Base-by-base conservation (phyloP, 768 basidiomycete species). In the Exidia glandulosa region DNA sequence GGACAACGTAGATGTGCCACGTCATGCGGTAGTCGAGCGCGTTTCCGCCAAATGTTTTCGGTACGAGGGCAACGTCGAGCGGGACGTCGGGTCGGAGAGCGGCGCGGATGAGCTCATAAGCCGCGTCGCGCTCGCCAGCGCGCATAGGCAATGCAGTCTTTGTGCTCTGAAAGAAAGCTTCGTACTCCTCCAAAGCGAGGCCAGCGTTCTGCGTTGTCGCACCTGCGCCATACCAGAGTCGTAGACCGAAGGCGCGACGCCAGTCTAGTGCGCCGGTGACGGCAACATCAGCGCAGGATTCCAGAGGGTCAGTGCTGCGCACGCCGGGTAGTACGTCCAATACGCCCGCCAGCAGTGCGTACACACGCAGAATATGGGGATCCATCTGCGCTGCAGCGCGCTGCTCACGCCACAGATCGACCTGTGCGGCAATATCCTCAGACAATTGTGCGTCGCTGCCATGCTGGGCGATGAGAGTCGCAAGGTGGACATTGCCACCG, bases 1-100 rank as follows among this genome's bases (percentile, higher is more conserved):
- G 75, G 33, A 98, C 75, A 59, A 93, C 81, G 70, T 95, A 97
- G 33, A 97, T 68, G 72, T 97, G 93, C 95, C 95, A 99, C 6
- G 89, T 79, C 59, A 96, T 74, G 25, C 91, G 83, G 69, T 83
- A 86, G 69, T 94, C 93, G n/a, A 83, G 71, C 0, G 87, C 86
- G 5, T 84, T 86, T 2, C 87, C 73, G 1, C 84, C 80, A 64
- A 88, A 91, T 27, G 89, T 89, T 7, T 85, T 74, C 0, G 94
- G 87, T 12, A 79, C 73, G 9, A 94, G 81, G 2, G 85, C 77
- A 36, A 62, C 31, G 77, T 84, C 58, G 81, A 94, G 57, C 82
- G 80, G 47, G 81, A 88, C 10, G 82, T 79, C 2, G 86, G 85
- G 58, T 91, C 85, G 10, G 88, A 80, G 70, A 84, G 78, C 48